Percentiles rank a stretch among this genome's conserved stretches.
phyloP scores from a whole-genome alignment of 1,139 yeast species.

The Kurtzmaniella quercitrusa region DNA sequence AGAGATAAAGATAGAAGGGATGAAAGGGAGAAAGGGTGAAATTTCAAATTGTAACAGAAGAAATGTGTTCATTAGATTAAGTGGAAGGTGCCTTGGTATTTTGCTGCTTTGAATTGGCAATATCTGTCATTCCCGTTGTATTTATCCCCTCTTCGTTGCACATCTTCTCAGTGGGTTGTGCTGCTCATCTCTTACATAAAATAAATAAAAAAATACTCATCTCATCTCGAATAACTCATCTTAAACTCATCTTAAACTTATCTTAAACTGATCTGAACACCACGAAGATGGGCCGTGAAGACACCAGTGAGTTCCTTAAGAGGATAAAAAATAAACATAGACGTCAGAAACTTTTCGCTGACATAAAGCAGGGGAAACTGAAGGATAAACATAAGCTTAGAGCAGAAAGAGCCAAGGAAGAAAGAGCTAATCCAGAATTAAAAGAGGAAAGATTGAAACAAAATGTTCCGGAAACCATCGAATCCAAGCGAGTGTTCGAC shows the following conservation, averaged over 20 bases:
- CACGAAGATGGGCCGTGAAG: slow-evolving; percentile 11
- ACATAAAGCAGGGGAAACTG: slow-evolving; percentile 68
- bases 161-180: neutral
- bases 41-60: neutral
- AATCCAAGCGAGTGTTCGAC: slow-evolving; percentile 82
- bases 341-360: slow-evolving; percentile 75
- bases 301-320: slow-evolving; percentile 34
- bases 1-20: neutral
- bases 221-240: too few relatives aligned
- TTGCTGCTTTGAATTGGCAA: too few relatives aligned
- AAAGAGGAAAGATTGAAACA: slow-evolving; percentile 73
- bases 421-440: slow-evolving; percentile 73
- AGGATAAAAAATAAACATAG: slow-evolving; percentile 68
- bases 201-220: neutral
- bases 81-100: too few relatives aligned
- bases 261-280: neutral
- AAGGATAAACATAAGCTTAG: slow-evolving; percentile 76
- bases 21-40: neutral
- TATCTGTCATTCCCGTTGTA: neutral
- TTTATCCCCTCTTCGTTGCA: too few relatives aligned
- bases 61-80: too few relatives aligned
- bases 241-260: neutral
- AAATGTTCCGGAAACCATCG: slow-evolving; percentile 86
- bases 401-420: slow-evolving; percentile 77
- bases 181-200: neutral